Base-by-base conservation (phyloP, 2,329 filamentous ascomycete genomes). In the Leptodontidium sp. region DNA sequence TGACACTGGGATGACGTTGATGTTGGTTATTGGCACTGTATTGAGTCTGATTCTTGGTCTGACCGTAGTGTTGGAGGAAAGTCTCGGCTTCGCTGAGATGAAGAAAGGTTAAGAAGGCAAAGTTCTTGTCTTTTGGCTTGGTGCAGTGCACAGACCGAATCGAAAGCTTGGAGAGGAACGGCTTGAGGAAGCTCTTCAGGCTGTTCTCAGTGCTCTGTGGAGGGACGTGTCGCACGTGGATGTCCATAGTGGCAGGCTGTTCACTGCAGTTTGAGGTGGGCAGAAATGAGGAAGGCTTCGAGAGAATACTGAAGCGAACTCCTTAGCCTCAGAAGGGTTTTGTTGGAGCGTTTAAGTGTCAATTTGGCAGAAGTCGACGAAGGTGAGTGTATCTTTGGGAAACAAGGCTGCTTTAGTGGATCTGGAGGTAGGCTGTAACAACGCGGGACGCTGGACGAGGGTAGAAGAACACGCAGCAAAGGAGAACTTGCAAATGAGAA, bases 31-130 rank as follows among this genome's bases (percentile, higher is more conserved):
- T 52, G 32, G 26, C n/a, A 14, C 15, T 12, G 15, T 40, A 40
- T 8, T 26, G 61, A 40, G 61, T 40, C 8, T 29, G 21, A 14
- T 43, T 43, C 4, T 61, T 61, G 45, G 12, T 76, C 77, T 72
- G 70, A 3, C 79, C 79, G 69, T 80, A 72, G 3, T 67, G 38
- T 0, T 71, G 63, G 6, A 87, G 75, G 72, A 88, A 87, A 1
- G 53, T 71, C n/a, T 79, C 68, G 0, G 79, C 85, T 24, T 83
- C 81, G 1, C 71, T 62, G 1, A 59, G 26, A 65, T 81, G 77
- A 1, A 83, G 79, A 26, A 88, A 80, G 0, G 85, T 86, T 50
- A 88, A 70, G 14, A 77, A 79, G 0, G 82, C 86, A 70, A 79
- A 80, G 5, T 71, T 69, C 66, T 82, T 84, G 43, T 74, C 76